These are phyloP conservation scores for Eimeria tenella DNA, from an alignment of 169 alveolate species.

Conservation along the genomic window DNA sequence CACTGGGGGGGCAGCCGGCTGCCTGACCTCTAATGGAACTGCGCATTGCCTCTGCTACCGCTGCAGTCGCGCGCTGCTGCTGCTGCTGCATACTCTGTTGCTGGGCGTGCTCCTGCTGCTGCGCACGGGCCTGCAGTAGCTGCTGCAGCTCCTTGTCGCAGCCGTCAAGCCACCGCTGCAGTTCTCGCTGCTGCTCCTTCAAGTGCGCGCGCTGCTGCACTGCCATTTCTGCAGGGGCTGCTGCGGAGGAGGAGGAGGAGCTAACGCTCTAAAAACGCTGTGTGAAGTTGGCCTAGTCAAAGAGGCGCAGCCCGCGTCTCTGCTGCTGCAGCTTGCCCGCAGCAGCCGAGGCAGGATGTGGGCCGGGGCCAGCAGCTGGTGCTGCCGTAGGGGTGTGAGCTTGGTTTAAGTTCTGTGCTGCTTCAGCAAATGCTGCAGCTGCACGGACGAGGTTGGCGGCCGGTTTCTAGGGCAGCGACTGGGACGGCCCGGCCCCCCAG, in stretches of 20 bases:
- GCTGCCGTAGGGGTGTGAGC: background rate
- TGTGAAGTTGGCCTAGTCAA: too few relatives aligned
- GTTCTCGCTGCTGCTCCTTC: background rate
- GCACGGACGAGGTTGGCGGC: background rate
- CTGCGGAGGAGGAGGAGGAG: slow-evolving; percentile 39
- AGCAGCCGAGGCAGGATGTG: background rate
- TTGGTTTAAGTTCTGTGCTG: background rate
- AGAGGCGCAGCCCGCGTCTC: background rate
- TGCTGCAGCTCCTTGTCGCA: slow-evolving; percentile 1
- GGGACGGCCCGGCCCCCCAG: slow-evolving; percentile 57
- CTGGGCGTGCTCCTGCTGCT: background rate
- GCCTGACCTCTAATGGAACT: slow-evolving; percentile 11
- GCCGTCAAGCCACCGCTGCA: background rate
- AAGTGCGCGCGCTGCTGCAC: slow-evolving; percentile 30
- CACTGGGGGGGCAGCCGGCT: background rate
- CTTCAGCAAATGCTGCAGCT: slow-evolving; percentile 33
- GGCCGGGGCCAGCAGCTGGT: slow-evolving; percentile 16
- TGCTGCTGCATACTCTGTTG: slow-evolving; percentile 3
- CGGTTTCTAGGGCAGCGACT: background rate
- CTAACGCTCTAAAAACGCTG: too few relatives aligned
- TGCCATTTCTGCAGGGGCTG: slow-evolving; percentile 1
- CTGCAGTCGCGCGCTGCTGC: slow-evolving; percentile 37
- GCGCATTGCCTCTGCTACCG: slow-evolving; percentile 25
- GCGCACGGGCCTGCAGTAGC: slow-evolving; percentile 23
- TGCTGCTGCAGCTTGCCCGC: slow-evolving; percentile 39